phyloP scores from a whole-genome alignment of 2,329 filamentous ascomycete species.

The Massarina eburnea region DNA sequence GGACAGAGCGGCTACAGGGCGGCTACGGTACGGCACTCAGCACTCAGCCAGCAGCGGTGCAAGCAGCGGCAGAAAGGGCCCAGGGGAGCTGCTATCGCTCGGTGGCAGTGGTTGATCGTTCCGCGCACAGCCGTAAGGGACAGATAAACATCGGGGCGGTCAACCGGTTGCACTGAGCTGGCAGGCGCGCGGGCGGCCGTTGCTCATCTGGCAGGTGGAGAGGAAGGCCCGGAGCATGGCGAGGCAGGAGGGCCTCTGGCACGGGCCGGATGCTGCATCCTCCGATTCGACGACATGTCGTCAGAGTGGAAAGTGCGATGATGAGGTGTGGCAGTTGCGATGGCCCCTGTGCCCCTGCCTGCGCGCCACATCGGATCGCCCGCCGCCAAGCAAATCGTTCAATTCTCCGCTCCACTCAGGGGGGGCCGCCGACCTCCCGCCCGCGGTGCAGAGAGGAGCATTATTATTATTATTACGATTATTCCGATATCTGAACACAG shows the following conservation, averaged over 20 bases:
- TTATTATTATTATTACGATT: too few relatives aligned
- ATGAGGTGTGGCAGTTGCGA: constrained; percentile 6
- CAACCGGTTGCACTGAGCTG: background rate
- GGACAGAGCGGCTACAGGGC: too few relatives aligned
- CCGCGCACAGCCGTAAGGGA: constrained; percentile 11
- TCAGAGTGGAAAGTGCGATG: constrained; percentile 1
- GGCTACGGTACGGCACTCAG: too few relatives aligned
- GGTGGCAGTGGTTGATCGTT: constrained; percentile 15
- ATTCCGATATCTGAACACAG: too few relatives aligned
- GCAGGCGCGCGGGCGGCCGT: too few relatives aligned
- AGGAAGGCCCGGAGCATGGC: background rate
- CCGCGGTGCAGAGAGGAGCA: too few relatives aligned
- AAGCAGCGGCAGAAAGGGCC: constrained; percentile 3
- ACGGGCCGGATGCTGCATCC: constrained; percentile 4
- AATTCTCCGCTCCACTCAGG: background rate
- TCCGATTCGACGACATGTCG: constrained; percentile 5
- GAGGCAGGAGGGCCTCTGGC: background rate
- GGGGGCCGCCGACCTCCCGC: background rate
- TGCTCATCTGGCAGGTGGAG: background rate
- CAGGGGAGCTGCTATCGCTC: constrained; percentile 3
- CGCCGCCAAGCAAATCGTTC: constrained; percentile 1
- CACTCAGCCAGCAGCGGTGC: too few relatives aligned
- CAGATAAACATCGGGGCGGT: background rate
- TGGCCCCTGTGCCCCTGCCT: constrained; percentile 1
- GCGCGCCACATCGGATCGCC: constrained; percentile 1